Conservation (phyloP, 345 rosid genomes). For the Acer saccharum region DNA sequence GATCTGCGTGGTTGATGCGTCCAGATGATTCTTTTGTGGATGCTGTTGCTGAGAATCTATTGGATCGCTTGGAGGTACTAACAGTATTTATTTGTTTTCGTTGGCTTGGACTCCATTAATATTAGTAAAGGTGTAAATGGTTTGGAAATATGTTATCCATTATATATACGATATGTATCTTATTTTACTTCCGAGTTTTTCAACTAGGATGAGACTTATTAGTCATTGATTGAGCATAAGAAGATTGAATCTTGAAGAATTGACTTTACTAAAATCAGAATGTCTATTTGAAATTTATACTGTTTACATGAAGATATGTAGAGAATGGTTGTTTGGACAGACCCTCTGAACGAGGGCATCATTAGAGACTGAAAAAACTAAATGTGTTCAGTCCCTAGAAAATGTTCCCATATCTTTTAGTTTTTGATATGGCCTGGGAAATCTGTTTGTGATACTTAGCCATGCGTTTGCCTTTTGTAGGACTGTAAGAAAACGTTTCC, state of each 20-base stretch:
- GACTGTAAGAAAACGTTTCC: constrained; percentile 91
- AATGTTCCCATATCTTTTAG: neutral
- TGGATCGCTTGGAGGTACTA: constrained; percentile 88
- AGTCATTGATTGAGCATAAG: no score
- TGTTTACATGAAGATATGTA: neutral
- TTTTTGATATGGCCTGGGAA: neutral
- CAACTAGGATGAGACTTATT: neutral
- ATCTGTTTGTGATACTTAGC: neutral
- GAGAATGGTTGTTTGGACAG: neutral
- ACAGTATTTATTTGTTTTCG: neutral
- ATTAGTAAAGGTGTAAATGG: neutral
- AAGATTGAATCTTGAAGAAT: no score
- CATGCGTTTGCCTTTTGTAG: constrained; percentile 38
- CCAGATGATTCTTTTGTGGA: constrained; percentile 67
- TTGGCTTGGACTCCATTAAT: neutral
- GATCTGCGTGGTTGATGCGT: constrained; percentile 90
- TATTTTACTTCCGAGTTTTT: neutral
- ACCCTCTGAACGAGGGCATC: neutral
- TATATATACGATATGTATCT: no score
- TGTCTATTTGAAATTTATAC: neutral
- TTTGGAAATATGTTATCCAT: neutral
- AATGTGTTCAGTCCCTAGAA: neutral
- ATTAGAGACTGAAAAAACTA: neutral
- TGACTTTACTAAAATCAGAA: no score
- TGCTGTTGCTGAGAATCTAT: constrained; percentile 85